A percentile compares a stretch with the other conserved stretches of the same genome.
These are phyloP conservation scores for Trichophyton verrucosum DNA, from an alignment of 2,329 filamentous ascomycete species.

Conservation along the genomic window DNA sequence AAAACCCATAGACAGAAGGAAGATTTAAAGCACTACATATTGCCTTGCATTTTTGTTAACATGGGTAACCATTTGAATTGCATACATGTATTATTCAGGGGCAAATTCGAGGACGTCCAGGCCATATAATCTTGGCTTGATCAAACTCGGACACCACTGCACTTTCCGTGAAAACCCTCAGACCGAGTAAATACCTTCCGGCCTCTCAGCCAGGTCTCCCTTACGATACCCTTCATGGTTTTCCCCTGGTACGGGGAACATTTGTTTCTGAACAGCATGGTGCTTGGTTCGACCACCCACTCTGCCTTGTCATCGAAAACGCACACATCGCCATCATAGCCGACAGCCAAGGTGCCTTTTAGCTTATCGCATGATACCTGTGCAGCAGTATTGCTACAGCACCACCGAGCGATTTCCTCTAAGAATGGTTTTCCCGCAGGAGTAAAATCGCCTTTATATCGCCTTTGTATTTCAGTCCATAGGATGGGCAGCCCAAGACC, in stretches of 20 bases:
- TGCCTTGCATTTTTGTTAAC: neutral
- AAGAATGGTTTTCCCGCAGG: slow-evolving; percentile 33
- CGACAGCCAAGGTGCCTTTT: slow-evolving; percentile 70
- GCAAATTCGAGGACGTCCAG: neutral
- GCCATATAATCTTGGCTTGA: slow-evolving; percentile 10
- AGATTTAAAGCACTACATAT: neutral
- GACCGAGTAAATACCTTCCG: slow-evolving; percentile 59
- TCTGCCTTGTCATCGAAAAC: slow-evolving; percentile 76
- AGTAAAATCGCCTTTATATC: slow-evolving; percentile 26
- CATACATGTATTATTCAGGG: slow-evolving; percentile 14
- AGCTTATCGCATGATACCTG: slow-evolving; percentile 73
- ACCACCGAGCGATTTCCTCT: slow-evolving; percentile 72
- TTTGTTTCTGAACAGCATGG: slow-evolving; percentile 91
- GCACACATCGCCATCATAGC: slow-evolving; percentile 81
- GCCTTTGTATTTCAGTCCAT: slow-evolving; percentile 57
- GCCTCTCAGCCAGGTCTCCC: slow-evolving; percentile 76
- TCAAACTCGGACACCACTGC: slow-evolving; percentile 9
- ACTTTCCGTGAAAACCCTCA: slow-evolving; percentile 25
- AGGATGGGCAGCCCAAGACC: slow-evolving; percentile 86
- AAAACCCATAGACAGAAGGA: neutral
- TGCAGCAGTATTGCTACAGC: slow-evolving; percentile 70
- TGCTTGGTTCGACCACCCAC: slow-evolving; percentile 60
- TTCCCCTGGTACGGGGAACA: slow-evolving; percentile 83
- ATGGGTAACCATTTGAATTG: too few species aligned
- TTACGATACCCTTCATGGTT: slow-evolving; percentile 62